Base-by-base conservation (phyloP, 805 yeast species). In the Wickerhamiella musiphila region DNA sequence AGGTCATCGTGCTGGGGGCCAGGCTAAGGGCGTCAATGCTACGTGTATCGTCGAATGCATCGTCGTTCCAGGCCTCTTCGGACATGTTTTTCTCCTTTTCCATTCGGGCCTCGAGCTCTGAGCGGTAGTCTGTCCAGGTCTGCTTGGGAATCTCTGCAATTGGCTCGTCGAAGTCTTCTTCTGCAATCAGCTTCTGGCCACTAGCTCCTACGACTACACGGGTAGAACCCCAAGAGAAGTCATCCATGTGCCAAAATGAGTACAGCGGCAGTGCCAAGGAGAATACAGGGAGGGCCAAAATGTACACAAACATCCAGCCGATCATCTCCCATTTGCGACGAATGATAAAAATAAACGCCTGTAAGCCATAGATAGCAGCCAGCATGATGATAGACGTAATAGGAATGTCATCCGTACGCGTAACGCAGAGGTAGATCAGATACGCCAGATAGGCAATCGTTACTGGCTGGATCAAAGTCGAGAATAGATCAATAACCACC, bases 171-270 rank as follows among this genome's bases (percentile, higher is more conserved):
- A 66, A 70, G 21, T 54, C 54, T 38, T 61, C 72, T 21, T 41
- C 54, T 6, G 52, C 57, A 28, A 61, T 53, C 35, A 69, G 62
- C 36, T 64, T 63, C 47, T 65, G 63, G 21, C 67, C 63, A 38
- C 57, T 56, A 30, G 57, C 74, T 15, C 73, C 74, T 8, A 57
- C 57, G 18, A 70, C 68, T 26, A 64, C 56, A 47, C 77, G 63
- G 12, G 77, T 70, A 43, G 65, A 71, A 42, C 77, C 77, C 77
- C 77, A 70, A 39, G 71, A 63, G 55, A 70, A 70, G 52, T 70
- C 76, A 44, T 70, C 77, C 60, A 70, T 70, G 46, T 66, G 61
- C 77, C 77, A 70, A 53, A 58, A 70, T 0, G 76, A 60, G 46
- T 70, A 70, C 18, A 61, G 42, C 5, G 77, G 77, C 31, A 70